phyloP scores from a whole-genome alignment of 768 basidiomycete species.

The Russula vinacea region DNA sequence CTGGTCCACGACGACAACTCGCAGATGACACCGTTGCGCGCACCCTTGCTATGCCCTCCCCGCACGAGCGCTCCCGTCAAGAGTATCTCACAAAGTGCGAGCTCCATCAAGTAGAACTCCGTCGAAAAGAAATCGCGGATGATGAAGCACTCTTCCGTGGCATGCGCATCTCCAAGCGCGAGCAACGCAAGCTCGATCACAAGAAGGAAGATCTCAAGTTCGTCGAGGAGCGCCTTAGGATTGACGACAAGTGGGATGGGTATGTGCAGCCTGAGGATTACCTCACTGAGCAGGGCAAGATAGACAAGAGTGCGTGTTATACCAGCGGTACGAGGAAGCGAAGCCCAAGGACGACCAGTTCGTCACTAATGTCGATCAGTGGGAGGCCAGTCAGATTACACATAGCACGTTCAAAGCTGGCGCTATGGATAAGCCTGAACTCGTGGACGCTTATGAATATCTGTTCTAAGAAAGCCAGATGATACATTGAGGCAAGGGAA shows the following conservation, averaged over 20 bases:
- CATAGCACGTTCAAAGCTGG: conserved; percentile 89
- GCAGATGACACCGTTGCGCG: conserved; percentile 59
- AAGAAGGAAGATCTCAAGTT: conserved; percentile 91
- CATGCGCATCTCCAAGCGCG: conserved; percentile 85
- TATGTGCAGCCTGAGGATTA: conserved; percentile 98
- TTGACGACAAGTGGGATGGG: conserved; percentile 94
- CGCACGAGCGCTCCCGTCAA: conserved; percentile 87
- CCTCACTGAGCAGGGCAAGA: conserved; percentile 96
- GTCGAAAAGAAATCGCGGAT: conserved; percentile 90
- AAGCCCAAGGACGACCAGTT: conserved; percentile 92
- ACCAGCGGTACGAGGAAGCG: conserved; percentile 92
- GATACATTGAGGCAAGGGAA: conserved; percentile 91
- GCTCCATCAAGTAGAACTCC: conserved; percentile 89
- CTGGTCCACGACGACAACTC: conserved; percentile 71
- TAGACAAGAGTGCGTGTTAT: conserved; percentile 90
- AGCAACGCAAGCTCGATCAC: conserved; percentile 70
- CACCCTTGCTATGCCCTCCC: conserved; percentile 56
- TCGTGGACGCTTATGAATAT: conserved; percentile 89
- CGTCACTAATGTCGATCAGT: conserved; percentile 95
- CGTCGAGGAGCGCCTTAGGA: conserved; percentile 90
- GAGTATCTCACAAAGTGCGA: conserved; percentile 97
- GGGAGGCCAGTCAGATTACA: conserved; percentile 89
- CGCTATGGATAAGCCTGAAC: conserved; percentile 81
- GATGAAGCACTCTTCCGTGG: conserved; percentile 88
- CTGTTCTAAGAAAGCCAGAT: conserved; percentile 98